Conservation (phyloP, 768 basidiomycete genomes). For the Termitomyces bulborhizus region DNA sequence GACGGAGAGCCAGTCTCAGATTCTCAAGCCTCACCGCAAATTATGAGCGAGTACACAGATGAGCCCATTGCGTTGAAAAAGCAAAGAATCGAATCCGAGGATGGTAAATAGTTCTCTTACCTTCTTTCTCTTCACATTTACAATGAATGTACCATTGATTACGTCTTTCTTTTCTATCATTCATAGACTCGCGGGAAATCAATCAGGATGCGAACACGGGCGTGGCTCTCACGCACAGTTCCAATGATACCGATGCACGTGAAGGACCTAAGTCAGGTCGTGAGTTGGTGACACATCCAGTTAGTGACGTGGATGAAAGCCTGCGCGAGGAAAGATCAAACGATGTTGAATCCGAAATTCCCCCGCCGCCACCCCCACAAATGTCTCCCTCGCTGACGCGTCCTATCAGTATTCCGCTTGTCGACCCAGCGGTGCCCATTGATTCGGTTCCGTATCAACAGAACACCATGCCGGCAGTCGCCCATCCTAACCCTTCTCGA, state of each 20-base stretch:
- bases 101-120: constrained; percentile 20
- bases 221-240: constrained; percentile 8
- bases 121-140: constrained; percentile 13
- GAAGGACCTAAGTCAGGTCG: constrained; percentile 10
- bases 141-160: constrained; percentile 24
- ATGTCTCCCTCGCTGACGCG: constrained; percentile 10
- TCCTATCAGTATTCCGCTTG: constrained; percentile 4
- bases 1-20: background rate
- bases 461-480: background rate
- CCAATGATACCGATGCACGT: constrained; percentile 5
- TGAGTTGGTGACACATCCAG: background rate
- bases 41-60: constrained; percentile 3
- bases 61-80: constrained; percentile 1
- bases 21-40: background rate
- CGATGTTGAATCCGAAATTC: constrained; percentile 5
- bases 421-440: constrained; percentile 5
- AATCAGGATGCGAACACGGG: constrained; percentile 2
- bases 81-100: constrained; percentile 9
- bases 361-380: constrained; percentile 7
- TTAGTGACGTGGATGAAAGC: constrained; percentile 3
- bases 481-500: background rate
- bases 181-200: constrained; percentile 12
- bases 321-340: background rate
- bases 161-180: constrained; percentile 5
- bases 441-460: constrained; percentile 3